These are phyloP conservation scores for Trichosanthes truncata DNA, from an alignment of 306 rosid genomes.

Conservation along the genomic window DNA sequence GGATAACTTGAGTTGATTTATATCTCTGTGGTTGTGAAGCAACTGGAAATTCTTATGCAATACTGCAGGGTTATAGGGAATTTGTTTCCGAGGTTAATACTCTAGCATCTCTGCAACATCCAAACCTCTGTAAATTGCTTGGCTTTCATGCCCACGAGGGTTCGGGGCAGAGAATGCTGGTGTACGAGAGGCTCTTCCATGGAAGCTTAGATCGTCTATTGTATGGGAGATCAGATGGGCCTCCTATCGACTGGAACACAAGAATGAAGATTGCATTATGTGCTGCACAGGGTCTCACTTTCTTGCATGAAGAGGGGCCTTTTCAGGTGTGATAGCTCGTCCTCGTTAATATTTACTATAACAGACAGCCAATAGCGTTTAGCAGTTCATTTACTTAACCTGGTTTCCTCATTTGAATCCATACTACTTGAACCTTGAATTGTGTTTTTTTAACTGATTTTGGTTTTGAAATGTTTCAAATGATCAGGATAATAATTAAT, in stretches of 20 bases:
- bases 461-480: not conserved
- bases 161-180: slow-evolving; percentile 69
- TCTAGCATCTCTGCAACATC: slow-evolving; percentile 79
- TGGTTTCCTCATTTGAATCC: not conserved
- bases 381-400: not conserved
- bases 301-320: slow-evolving; percentile 99
- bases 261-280: slow-evolving; percentile 87
- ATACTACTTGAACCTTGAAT: not conserved
- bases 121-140: slow-evolving; percentile 89
- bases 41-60: not conserved
- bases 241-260: slow-evolving; percentile 92
- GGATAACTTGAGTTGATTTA: not conserved
- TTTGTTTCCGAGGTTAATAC: slow-evolving; percentile 71
- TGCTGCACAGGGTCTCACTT: slow-evolving; percentile 94
- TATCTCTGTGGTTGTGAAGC: not conserved
- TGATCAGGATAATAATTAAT: not conserved
- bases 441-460: not conserved
- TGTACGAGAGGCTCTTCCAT: slow-evolving; percentile 85
- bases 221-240: slow-evolving; percentile 88
- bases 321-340: slow-evolving; percentile 55
- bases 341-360: not conserved
- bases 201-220: slow-evolving; percentile 84
- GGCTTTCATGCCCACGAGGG: slow-evolving; percentile 91
- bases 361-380: not conserved
- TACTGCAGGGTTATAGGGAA: slow-evolving; percentile 70